A percentile compares a stretch with the other conserved stretches of the same genome.
Conservation (phyloP, 2,329 filamentous ascomycete species). For the Cordyceps cicadae region DNA sequence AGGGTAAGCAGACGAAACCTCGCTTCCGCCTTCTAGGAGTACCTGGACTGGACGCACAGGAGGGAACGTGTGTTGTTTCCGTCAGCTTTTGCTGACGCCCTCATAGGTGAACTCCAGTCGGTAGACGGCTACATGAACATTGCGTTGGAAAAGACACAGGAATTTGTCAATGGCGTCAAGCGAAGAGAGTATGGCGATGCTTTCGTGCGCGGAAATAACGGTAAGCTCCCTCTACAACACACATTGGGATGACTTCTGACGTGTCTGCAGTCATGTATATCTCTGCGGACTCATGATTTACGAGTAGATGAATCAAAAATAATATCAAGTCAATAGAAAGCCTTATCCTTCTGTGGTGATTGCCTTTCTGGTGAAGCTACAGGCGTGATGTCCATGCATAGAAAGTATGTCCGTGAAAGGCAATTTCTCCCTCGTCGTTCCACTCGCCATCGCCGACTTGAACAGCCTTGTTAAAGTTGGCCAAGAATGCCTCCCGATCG, state of each 20-base stretch:
- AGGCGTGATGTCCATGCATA: slow-evolving; percentile 52
- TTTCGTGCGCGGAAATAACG: slow-evolving; percentile 93
- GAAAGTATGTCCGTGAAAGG: slow-evolving; percentile 55
- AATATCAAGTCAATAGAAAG: not conserved
- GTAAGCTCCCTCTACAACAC: slow-evolving; percentile 36
- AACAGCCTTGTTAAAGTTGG: slow-evolving; percentile 46
- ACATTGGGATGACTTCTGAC: not conserved
- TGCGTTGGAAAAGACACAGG: slow-evolving; percentile 88
- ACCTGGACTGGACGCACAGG: not conserved
- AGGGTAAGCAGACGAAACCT: slow-evolving; percentile 53
- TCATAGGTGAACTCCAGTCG: slow-evolving; percentile 80
- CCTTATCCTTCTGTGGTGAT: not conserved
- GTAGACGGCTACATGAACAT: slow-evolving; percentile 99
- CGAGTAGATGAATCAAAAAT: not conserved
- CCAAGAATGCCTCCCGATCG: slow-evolving; percentile 39
- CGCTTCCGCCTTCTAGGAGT: not conserved
- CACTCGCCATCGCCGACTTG: slow-evolving; percentile 43
- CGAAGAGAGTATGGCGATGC: slow-evolving; percentile 84
- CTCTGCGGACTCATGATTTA: slow-evolving; percentile 45
- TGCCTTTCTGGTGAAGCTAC: slow-evolving; percentile 19
- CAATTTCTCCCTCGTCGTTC: slow-evolving; percentile 55
- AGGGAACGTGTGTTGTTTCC: not conserved
- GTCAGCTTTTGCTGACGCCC: slow-evolving; percentile 12
- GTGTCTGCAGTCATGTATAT: slow-evolving; percentile 59
- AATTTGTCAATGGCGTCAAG: slow-evolving; percentile 79